These are phyloP conservation scores for Amauroascus niger DNA, from an alignment of 2,329 filamentous ascomycete species.

Conservation along the genomic window DNA sequence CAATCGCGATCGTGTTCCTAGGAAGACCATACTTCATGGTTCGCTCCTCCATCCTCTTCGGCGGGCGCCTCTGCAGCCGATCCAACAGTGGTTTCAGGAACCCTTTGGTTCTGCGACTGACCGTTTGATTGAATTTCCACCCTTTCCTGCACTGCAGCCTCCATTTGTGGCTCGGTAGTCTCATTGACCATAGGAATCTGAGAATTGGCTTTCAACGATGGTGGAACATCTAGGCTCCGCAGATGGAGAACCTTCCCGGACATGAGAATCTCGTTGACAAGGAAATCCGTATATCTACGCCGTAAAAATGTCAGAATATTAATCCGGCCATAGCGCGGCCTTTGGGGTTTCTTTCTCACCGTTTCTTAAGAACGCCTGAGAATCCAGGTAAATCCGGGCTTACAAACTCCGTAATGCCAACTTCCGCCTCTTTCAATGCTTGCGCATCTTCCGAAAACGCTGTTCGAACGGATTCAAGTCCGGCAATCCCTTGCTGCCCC, in stretches of 20 bases:
- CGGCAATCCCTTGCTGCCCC: background rate
- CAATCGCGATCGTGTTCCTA: background rate
- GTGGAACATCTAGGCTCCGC: constrained; percentile 36
- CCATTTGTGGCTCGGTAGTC: background rate
- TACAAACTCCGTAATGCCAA: constrained; percentile 57
- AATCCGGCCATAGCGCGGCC: background rate
- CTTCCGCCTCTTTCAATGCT: constrained; percentile 35
- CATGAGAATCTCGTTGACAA: constrained; percentile 78
- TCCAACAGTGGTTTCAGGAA: constrained; percentile 13
- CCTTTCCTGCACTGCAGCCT: background rate
- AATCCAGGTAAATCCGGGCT: constrained; percentile 51
- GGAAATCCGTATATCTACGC: constrained; percentile 75
- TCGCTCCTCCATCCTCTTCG: background rate
- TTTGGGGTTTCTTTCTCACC: constrained; percentile 30
- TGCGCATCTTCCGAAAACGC: constrained; percentile 24
- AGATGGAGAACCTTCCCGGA: constrained; percentile 70
- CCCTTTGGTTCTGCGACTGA: constrained; percentile 7
- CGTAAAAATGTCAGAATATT: constrained; percentile 3
- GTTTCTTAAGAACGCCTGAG: constrained; percentile 56
- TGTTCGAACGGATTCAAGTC: background rate
- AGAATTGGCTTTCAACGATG: constrained; percentile 13
- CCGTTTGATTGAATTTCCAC: background rate
- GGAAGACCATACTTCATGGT: background rate
- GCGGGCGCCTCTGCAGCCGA: constrained; percentile 9
- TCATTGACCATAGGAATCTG: background rate